These are phyloP conservation scores for Serendipita sp. DNA, from an alignment of 768 basidiomycete genomes.

Conservation along the genomic window DNA sequence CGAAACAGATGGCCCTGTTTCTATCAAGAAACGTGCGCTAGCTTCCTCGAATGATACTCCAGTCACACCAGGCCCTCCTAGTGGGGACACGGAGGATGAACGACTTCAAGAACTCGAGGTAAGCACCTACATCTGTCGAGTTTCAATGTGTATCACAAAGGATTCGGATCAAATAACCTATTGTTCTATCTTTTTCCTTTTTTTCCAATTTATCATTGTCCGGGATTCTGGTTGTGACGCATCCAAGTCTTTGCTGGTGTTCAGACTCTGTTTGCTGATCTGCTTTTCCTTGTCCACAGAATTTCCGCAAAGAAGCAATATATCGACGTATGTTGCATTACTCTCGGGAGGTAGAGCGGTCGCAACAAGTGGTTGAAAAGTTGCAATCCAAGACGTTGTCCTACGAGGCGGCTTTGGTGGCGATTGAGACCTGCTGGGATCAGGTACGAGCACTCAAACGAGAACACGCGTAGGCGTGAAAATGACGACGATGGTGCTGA, in stretches of 20 bases:
- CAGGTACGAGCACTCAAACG: constrained; percentile 34
- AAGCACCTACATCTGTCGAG: constrained; percentile 15
- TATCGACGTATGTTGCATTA: constrained; percentile 76
- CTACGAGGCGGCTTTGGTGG: constrained; percentile 55
- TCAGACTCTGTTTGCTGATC: neutral
- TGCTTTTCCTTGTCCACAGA: constrained; percentile 20
- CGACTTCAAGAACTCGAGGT: constrained; percentile 36
- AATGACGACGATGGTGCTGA: too few species aligned
- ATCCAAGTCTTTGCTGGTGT: neutral
- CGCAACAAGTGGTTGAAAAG: constrained; percentile 41
- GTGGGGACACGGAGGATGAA: constrained; percentile 10
- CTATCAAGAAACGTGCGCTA: constrained; percentile 19
- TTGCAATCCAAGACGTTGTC: constrained; percentile 49
- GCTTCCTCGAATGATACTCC: constrained; percentile 15
- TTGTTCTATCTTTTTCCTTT: neutral
- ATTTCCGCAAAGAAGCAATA: constrained; percentile 78
- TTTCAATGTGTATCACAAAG: neutral
- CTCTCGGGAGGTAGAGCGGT: constrained; percentile 55
- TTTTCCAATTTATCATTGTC: neutral
- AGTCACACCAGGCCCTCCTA: constrained; percentile 15
- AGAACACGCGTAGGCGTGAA: too few species aligned
- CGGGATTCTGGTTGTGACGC: constrained; percentile 10
- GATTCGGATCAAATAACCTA: neutral
- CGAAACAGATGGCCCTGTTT: constrained; percentile 13
- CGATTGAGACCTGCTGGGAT: constrained; percentile 66